Conservation (phyloP, 2,329 filamentous ascomycete species). For the Aspergillus unguis region DNA sequence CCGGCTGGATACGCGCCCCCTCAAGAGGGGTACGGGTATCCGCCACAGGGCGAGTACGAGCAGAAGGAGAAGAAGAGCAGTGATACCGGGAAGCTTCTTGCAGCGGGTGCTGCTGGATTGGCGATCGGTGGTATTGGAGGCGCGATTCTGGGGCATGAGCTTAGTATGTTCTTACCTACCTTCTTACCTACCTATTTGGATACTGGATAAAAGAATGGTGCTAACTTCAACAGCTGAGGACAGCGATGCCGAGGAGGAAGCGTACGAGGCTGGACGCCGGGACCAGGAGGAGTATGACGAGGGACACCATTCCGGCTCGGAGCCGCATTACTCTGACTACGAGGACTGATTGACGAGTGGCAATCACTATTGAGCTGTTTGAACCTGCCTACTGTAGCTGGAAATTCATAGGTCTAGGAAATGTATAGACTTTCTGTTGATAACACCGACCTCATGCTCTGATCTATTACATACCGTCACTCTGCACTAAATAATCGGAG, state of each 20-base stretch:
- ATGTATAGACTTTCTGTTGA: too few species aligned
- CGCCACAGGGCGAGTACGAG: constrained; percentile 5
- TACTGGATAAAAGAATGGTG: neutral
- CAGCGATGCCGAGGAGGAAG: neutral
- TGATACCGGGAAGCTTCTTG: constrained; percentile 51
- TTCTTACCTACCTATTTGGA: neutral
- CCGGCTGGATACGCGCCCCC: neutral
- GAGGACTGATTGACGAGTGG: neutral
- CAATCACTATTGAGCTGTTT: too few species aligned
- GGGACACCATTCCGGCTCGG: constrained; percentile 5
- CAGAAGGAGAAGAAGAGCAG: constrained; percentile 41
- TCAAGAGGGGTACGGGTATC: neutral
- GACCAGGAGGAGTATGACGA: constrained; percentile 9
- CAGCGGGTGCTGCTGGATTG: constrained; percentile 57
- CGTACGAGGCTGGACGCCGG: neutral
- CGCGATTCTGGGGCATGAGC: constrained; percentile 54
- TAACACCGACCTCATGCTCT: too few species aligned
- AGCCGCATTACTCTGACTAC: neutral
- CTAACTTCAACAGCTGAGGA: constrained; percentile 12
- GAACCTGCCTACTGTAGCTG: too few species aligned
- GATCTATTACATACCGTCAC: too few species aligned
- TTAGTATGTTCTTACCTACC: constrained; percentile 45
- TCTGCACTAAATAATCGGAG: too few species aligned
- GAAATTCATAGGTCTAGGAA: too few species aligned
- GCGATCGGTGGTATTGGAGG: constrained; percentile 57